Base-by-base conservation (phyloP, 352 stramenopile species). In the Phytophthora citricola region DNA sequence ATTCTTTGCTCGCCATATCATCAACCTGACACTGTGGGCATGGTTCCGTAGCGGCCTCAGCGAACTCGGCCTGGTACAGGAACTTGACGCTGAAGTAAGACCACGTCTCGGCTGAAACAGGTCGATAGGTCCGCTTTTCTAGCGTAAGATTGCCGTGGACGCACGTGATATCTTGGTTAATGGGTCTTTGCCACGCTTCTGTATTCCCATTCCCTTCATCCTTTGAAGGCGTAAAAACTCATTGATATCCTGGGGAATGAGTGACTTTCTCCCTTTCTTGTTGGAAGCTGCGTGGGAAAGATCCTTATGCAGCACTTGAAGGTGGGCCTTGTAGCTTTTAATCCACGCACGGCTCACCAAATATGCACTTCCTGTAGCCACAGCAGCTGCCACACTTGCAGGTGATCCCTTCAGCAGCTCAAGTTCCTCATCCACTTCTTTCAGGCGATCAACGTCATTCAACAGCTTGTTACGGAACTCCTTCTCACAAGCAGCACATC, bases 161-260 rank as follows among this genome's bases (percentile, higher is more conserved):
- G 32, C 87, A 95, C 2, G 58, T 78, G n/a, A 95, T 89, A 58
- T 95, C 87, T 59, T 87, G 68, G 47, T 95, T 95, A 29, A 95
- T 63, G 1, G 58, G 49, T 0, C 41, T 75, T 39, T 78, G 73
- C 78, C 79, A 88, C 15, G 17, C 41, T 51, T n/a, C 56, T n/a
- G 26, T 38, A 48, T 17, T 56, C 29, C 31, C 22, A 47, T 27
- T 65, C 11, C 26, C 43, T 48, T 60, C 27, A 43, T 67, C 52
- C 9, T 48, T 60, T n/a, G 44, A 29, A 20, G 38, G 3, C n/a
- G 32, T 41, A 32, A 52, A 76, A 69, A 59, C 8, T 63, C 50
- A 7, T 60, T 62, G 1, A 68, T 2, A 2, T 80, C 40, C 39
- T 67, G 61, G 12, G 40, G 24, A 1, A 58, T 60, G 6, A 63